Conservation (phyloP, 352 stramenopile genomes). For the Globisporangium carolinianum region DNA sequence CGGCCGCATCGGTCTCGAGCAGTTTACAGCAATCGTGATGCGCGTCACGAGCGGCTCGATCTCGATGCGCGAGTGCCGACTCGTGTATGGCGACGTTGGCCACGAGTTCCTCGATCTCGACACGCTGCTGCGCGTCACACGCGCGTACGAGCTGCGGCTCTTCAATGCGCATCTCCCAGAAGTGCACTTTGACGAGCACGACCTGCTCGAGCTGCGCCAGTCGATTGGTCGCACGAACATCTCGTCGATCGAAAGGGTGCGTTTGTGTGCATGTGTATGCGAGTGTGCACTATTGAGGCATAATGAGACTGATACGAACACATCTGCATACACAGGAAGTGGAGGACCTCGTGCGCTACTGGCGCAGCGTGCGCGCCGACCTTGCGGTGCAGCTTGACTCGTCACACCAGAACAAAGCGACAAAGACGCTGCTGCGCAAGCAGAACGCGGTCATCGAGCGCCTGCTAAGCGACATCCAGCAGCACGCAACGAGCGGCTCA, state of each 20-base stretch:
- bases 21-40: slow-evolving; percentile 72
- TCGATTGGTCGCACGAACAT: slow-evolving; percentile 52
- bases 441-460: slow-evolving; percentile 55
- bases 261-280: background rate
- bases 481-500: slow-evolving; percentile 10
- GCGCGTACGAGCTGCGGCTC: slow-evolving; percentile 45
- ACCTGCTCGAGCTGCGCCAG: slow-evolving; percentile 37
- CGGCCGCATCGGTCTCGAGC: slow-evolving; percentile 50
- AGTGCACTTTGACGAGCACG: slow-evolving; percentile 36
- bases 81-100: slow-evolving; percentile 61
- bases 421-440: slow-evolving; percentile 47
- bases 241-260: slow-evolving; percentile 31
- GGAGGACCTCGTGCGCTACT: slow-evolving; percentile 63
- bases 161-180: slow-evolving; percentile 48
- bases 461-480: slow-evolving; percentile 26
- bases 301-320: too few relatives aligned
- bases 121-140: slow-evolving; percentile 45
- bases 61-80: slow-evolving; percentile 38
- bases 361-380: slow-evolving; percentile 38
- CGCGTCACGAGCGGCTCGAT: slow-evolving; percentile 43
- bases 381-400: slow-evolving; percentile 47
- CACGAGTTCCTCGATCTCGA: slow-evolving; percentile 54
- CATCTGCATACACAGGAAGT: slow-evolving; percentile 22
- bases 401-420: slow-evolving; percentile 54
- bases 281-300: too few relatives aligned